Evolutionary conservation across 225 moss, liverwort and hornwort species (phyloP), one percentile per base, ranked within the genome.

Genomic region (Rhytidiadelphus loreus): DNA sequence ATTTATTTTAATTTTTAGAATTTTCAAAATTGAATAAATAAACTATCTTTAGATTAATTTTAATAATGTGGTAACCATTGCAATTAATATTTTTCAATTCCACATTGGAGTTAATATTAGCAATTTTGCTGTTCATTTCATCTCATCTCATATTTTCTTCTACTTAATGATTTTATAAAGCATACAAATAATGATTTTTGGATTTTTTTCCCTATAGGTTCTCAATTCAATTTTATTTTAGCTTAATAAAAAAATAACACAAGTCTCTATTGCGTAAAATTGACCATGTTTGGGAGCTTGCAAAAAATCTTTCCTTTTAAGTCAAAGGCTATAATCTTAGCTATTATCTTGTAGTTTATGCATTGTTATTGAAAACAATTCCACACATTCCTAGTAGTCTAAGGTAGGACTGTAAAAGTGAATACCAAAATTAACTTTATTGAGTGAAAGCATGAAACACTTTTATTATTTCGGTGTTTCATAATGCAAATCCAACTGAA

Each of bases 241-340:
- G 15, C 3, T 26, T 43, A 41, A 43, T 26, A 5, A 41, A 70
- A 39, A 26, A 26, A 14, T 64, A 33, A 9, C 0, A 33, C 9
- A 71, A 43, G 9, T 25, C 3, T 43, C 15, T 43, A 5, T 9
- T 8, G 3, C 0, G 0, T 71, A 43, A 69, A 26, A 26, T 5
- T 43, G 3, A 16, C 9, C 2, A 43, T 43, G 0, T 12, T 33
- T 3, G 0, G 0, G 4, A 68, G 22, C 7, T 20, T n/a, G 4
- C 12, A n/a, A 35, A 16, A 64, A n/a, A 22, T n/a, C 12, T 68
- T 12, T n/a, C 17, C 0, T 1, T 64, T 64, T 9, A 43, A 71
- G 0, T 28, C 71, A 71, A 69, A 69, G 6, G 9, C 16, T 43
- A 28, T 16, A 28, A 26, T 16, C 15, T 43, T 9, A 1, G 16